Evolutionary conservation across 768 basidiomycete genomes (phyloP).

Genomic region (Boletus rufocinnamomeus): DNA sequence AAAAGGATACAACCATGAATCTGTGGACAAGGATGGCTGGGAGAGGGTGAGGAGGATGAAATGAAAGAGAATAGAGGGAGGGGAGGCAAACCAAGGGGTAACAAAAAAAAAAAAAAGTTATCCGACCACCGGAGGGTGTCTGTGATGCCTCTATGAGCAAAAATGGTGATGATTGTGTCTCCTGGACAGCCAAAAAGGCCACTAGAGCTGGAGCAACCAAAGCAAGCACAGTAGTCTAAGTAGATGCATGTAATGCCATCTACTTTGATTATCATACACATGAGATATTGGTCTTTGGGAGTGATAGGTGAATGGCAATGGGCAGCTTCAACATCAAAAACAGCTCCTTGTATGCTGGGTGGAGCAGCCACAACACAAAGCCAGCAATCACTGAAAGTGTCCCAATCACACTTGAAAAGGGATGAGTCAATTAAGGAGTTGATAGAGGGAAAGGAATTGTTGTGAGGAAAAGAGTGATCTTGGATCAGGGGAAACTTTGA

Average conservation of each 20-base stretch:
- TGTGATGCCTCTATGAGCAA: not conserved
- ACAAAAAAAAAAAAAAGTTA: not conserved
- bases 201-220: not conserved
- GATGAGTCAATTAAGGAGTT: too few species aligned
- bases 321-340: not conserved
- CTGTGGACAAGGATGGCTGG: too few species aligned
- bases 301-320: not conserved
- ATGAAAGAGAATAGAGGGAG: too few species aligned
- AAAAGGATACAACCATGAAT: too few species aligned
- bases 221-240: not conserved
- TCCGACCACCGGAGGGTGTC: not conserved
- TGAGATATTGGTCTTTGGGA: not conserved
- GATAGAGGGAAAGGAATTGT: too few species aligned
- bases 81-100: not conserved
- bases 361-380: not conserved
- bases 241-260: not conserved
- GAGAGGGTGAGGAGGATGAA: too few species aligned
- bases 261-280: not conserved
- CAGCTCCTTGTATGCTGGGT: accelerated
- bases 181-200: not conserved
- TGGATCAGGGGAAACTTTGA: too few species aligned
- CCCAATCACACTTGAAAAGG: too few species aligned
- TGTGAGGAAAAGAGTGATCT: too few species aligned
- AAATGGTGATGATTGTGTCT: not conserved
- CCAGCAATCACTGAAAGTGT: too few species aligned